phyloP scores from a whole-genome alignment of 495 filamentous ascomycete species.

The Penicillium ochrochloron region DNA sequence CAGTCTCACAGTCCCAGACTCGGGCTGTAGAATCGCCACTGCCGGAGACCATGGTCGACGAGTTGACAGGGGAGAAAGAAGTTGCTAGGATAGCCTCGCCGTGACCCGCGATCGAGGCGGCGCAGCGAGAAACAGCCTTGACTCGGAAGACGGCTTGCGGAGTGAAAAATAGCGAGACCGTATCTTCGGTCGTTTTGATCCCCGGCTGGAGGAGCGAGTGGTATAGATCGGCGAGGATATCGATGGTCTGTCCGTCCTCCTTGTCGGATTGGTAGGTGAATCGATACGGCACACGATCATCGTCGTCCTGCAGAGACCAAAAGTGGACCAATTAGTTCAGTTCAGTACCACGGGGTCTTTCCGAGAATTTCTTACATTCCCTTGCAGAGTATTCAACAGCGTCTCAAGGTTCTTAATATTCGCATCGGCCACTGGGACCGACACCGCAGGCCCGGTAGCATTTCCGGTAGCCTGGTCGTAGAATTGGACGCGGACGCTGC shows the following conservation, averaged over 20 bases:
- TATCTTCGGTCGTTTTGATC: constrained; percentile 71
- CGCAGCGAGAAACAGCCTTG: constrained; percentile 86
- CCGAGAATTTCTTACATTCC: constrained; percentile 61
- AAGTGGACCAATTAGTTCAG: neutral
- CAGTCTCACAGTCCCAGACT: constrained; percentile 95
- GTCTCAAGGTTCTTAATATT: constrained; percentile 88
- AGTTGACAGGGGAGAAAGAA: constrained; percentile 83
- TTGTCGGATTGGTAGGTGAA: constrained; percentile 71
- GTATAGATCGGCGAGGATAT: constrained; percentile 73
- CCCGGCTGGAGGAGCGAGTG: constrained; percentile 68
- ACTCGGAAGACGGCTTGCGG: constrained; percentile 96
- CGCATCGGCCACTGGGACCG: constrained; percentile 83
- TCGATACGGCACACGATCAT: constrained; percentile 85
- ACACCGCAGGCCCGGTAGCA: constrained; percentile 69
- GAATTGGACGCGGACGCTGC: constrained; percentile 84
- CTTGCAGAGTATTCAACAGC: constrained; percentile 86
- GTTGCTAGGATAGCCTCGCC: constrained; percentile 89
- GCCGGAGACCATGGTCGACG: constrained; percentile 82
- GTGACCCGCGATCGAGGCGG: constrained; percentile 87
- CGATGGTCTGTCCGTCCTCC: constrained; percentile 59
- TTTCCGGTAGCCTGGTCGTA: constrained; percentile 79
- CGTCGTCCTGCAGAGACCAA: constrained; percentile 56
- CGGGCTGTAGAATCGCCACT: constrained; percentile 91
- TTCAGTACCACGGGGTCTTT: neutral
- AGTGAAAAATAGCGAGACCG: constrained; percentile 77